Conservation (phyloP, 2,329 filamentous ascomycete genomes). For the Lasiodiplodia gonubiensis region DNA sequence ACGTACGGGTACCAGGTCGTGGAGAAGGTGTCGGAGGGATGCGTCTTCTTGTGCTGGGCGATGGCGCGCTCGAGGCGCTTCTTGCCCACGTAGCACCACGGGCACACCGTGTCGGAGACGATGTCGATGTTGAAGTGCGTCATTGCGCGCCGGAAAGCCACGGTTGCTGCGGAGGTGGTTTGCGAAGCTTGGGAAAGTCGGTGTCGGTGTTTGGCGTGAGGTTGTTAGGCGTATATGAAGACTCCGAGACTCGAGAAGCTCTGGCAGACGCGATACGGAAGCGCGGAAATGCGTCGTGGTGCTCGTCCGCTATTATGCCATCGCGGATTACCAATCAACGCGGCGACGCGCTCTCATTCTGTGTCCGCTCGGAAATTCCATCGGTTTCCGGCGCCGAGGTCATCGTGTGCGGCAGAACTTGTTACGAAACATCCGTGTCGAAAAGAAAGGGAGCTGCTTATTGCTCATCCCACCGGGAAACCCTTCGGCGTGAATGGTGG, state of each 20-base stretch:
- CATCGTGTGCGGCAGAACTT: background rate
- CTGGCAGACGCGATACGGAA: background rate
- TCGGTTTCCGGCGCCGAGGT: background rate
- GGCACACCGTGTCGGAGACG: constrained; percentile 82
- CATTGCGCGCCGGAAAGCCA: constrained; percentile 39
- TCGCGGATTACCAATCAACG: constrained; percentile 24
- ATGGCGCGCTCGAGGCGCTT: constrained; percentile 77
- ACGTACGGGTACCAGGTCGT: constrained; percentile 70
- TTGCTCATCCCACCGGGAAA: background rate
- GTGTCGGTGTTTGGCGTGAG: background rate
- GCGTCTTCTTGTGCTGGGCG: constrained; percentile 64
- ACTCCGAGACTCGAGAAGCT: background rate
- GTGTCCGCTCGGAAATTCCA: constrained; percentile 2
- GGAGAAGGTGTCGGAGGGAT: constrained; percentile 73
- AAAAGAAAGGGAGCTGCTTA: background rate
- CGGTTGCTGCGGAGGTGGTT: background rate
- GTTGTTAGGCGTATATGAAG: background rate
- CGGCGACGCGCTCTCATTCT: background rate
- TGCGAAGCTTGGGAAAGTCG: background rate
- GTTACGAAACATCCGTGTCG: background rate
- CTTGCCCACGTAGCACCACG: constrained; percentile 77
- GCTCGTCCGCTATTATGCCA: constrained; percentile 10
- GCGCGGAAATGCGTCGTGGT: background rate
- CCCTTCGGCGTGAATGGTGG: background rate
- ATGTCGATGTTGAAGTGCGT: constrained; percentile 74